Evolutionary conservation across 2,329 filamentous ascomycete species (phyloP).

Genomic region (Emmonsiellopsis sp.): DNA sequence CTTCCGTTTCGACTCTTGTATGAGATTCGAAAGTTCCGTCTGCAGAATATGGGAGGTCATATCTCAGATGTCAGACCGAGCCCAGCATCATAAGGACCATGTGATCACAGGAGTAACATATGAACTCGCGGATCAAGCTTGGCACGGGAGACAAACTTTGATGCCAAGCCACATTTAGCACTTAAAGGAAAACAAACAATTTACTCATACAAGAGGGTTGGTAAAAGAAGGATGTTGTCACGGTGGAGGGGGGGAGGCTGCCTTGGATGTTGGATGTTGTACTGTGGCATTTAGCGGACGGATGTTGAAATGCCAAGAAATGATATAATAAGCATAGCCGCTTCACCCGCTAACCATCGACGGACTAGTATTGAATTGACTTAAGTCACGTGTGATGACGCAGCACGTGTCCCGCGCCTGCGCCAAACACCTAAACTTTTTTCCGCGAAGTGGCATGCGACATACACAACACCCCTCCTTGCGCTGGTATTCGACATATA

Average conservation of each 20-base stretch:
- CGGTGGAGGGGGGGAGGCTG: not conserved
- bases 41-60: slow-evolving; percentile 90
- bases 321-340: not conserved
- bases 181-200: not conserved
- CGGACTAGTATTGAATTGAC: not conserved
- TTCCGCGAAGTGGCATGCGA: not conserved
- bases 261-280: not conserved
- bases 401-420: not conserved
- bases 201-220: not conserved
- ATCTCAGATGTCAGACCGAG: slow-evolving; percentile 24
- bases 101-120: not conserved
- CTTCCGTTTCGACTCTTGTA: slow-evolving; percentile 93
- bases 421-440: not conserved
- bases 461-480: not conserved
- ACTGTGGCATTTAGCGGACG: not conserved
- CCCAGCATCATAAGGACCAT: not conserved
- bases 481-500: not conserved
- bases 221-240: not conserved
- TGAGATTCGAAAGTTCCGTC: slow-evolving; percentile 78
- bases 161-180: not conserved
- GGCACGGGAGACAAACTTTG: not conserved
- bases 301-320: not conserved
- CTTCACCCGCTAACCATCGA: not conserved
- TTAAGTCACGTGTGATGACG: not conserved
- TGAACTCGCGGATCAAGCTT: not conserved